Conservation (phyloP, 257 asterid genomes). For the Haberlea rhodopensis region DNA sequence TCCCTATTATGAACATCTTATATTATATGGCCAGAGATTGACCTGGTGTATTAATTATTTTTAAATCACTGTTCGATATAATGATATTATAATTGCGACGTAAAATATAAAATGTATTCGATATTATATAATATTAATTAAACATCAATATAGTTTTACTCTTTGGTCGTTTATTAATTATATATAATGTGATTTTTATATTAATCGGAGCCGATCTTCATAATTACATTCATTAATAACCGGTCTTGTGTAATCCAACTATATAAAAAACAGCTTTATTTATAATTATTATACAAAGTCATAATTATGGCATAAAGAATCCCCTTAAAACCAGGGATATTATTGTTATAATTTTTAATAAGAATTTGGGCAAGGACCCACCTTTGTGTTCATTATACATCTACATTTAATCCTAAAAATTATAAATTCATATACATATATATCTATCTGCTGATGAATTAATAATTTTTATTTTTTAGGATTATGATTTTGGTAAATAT, state of each 20-base stretch:
- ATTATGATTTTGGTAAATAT: too few species aligned
- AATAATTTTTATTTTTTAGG: too few species aligned
- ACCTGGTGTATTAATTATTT: too few species aligned
- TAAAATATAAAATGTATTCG: not conserved
- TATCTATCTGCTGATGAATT: too few species aligned
- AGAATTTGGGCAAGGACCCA: not conserved
- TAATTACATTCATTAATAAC: not conserved
- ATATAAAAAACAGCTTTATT: not conserved
- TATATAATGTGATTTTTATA: not conserved
- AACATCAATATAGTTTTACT: not conserved
- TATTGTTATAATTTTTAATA: too few species aligned
- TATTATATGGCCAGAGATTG: not conserved
- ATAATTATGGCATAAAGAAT: too few species aligned
- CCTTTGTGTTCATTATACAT: too few species aligned
- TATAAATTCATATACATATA: too few species aligned
- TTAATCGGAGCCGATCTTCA: slow-evolving; percentile 15
- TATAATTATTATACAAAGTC: not conserved
- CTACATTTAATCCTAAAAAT: too few species aligned
- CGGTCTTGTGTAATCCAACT: slow-evolving; percentile 20
- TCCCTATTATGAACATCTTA: not conserved
- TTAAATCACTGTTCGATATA: too few species aligned
- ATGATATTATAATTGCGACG: too few species aligned
- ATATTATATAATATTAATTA: too few species aligned
- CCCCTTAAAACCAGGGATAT: not conserved
- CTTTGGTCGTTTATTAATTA: slow-evolving; percentile 18